Evolutionary conservation across 148 eudicot genomes (phyloP), one percentile per base, ranked within the genome.

Genomic region (Rhododendron vialii): DNA sequence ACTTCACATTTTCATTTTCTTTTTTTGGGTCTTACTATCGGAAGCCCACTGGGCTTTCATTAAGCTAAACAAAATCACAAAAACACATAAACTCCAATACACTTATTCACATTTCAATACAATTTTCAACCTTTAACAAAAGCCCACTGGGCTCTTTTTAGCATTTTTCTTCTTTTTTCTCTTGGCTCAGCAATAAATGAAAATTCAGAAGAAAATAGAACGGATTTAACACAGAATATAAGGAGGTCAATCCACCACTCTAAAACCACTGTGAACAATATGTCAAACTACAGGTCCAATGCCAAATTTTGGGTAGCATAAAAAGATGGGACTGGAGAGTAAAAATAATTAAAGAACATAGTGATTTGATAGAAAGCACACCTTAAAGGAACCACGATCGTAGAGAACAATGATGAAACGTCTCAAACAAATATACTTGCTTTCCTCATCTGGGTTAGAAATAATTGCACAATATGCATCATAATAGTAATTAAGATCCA

Each of bases 401-500:
- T 89, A 94, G 88, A 98, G 98, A 89, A 98, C 98, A 83, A 93
- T 94, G 61, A 98, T 90, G 92, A 98, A 95, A 82, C 99, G 98
- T 87, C 98, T 95, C 92, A 98, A 88, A 89, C 98, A 98, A 86
- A 95, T 93, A 81, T 83, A 89, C 90, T 94, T 94, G 94, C 96
- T 98, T 86, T 98, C 99, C 87, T 95, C 98, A 83, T 98, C 99
- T 77, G 99, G 99, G 85, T 95, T 98, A 57, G 99, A 91, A 78
- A 98, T 92, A 84, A 98, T 92, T 43, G 99, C 99, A 95, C 99
- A 98, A 88, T 95, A 98, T 35, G 99, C 98, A 90, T 98, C 99
- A 89, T 92, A 89, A 84, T 92, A 98, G 81, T 89, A 78, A 84
- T 91, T 89, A 83, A 92, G 92, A 91, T 95, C 99, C 90, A 98